phyloP scores from a whole-genome alignment of 1,284 basidiomycete genomes.

The Cryptococcus depauperatus region DNA sequence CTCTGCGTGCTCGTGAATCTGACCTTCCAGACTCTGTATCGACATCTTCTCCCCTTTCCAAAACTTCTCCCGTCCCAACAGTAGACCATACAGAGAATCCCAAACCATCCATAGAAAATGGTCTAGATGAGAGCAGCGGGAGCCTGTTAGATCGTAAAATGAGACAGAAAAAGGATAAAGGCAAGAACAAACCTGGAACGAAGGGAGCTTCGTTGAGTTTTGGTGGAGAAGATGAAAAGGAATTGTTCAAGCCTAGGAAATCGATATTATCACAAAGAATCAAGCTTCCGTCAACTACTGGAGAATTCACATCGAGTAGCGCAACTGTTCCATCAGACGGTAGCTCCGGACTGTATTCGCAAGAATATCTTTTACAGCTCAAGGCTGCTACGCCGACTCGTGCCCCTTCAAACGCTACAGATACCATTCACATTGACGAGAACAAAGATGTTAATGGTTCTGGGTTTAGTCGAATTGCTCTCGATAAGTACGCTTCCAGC shows the following conservation, averaged over 20 bases:
- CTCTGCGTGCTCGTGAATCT: slow-evolving; percentile 27
- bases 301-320: slow-evolving; percentile 31
- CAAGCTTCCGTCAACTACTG: slow-evolving; percentile 35
- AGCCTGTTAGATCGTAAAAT: slow-evolving; percentile 41
- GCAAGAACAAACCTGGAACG: slow-evolving; percentile 45
- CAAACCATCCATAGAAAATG: slow-evolving; percentile 12
- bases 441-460: slow-evolving; percentile 47
- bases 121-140: slow-evolving; percentile 20
- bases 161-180: slow-evolving; percentile 42
- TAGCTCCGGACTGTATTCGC: slow-evolving; percentile 52
- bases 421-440: slow-evolving; percentile 47
- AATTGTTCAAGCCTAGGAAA: slow-evolving; percentile 42
- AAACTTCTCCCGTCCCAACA: slow-evolving; percentile 20
- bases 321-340: too few species aligned
- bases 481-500: slow-evolving; percentile 38
- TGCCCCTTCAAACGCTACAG: slow-evolving; percentile 41
- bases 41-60: slow-evolving; percentile 24
- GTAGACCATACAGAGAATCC: slow-evolving; percentile 10
- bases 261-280: slow-evolving; percentile 42
- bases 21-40: slow-evolving; percentile 22
- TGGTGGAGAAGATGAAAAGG: slow-evolving; percentile 51
- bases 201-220: slow-evolving; percentile 58
- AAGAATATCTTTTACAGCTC: slow-evolving; percentile 68
- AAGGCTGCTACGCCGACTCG: slow-evolving; percentile 69
- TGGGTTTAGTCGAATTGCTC: slow-evolving; percentile 23